phyloP scores from a whole-genome alignment of 306 rosid species.

The Quercus glauca region DNA sequence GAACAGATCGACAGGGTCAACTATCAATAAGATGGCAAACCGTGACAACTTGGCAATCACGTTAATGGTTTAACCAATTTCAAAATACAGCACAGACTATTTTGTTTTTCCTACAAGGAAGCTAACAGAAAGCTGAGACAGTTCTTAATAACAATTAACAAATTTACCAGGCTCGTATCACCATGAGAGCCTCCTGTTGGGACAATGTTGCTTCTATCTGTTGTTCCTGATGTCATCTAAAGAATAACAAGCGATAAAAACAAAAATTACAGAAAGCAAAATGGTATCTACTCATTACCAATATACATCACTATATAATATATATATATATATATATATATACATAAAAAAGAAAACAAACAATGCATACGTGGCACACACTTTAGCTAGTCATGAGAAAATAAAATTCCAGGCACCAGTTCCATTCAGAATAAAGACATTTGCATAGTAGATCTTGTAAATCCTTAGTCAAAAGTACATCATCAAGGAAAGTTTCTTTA shows the following conservation, averaged over 20 bases:
- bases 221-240: conserved; percentile 54
- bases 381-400: background rate
- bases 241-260: conserved; percentile 15
- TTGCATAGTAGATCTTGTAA: background rate
- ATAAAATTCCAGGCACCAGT: background rate
- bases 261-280: conserved; percentile 5
- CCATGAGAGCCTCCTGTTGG: conserved; percentile 47
- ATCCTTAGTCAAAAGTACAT: background rate
- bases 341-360: background rate
- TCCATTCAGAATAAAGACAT: background rate
- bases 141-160: conserved; percentile 16
- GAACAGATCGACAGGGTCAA: background rate
- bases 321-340: background rate
- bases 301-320: background rate
- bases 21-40: background rate
- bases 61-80: background rate
- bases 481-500: background rate
- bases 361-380: no score
- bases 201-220: conserved; percentile 36
- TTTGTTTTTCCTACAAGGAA: background rate
- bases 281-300: background rate
- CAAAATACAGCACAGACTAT: background rate
- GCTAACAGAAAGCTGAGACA: background rate
- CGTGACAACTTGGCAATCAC: background rate
- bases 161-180: conserved; percentile 52